Evolutionary conservation across 805 yeast species (phyloP).

Genomic region (Wickerhamiella cacticola): DNA sequence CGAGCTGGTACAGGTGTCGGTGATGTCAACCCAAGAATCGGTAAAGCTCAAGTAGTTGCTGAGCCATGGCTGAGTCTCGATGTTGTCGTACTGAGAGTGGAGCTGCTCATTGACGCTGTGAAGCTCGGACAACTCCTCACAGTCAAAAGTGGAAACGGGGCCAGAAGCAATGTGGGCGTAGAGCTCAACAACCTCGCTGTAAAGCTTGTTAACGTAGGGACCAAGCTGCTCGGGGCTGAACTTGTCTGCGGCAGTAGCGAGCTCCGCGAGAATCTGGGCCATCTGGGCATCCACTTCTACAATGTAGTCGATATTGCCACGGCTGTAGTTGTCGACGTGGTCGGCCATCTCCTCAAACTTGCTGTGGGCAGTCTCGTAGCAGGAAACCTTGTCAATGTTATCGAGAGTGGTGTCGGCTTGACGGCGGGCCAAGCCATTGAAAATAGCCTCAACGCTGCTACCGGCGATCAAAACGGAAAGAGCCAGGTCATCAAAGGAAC

Average conservation of each 20-base stretch:
- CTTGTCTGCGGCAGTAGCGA: neutral
- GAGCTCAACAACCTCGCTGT: neutral
- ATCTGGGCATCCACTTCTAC: neutral
- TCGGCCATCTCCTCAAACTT: neutral
- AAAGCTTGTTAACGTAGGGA: neutral
- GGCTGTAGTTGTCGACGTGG: neutral
- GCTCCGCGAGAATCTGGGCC: neutral
- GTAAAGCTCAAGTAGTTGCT: neutral
- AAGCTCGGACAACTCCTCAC: neutral
- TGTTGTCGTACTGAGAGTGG: neutral
- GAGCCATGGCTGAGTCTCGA: neutral
- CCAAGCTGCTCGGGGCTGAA: neutral
- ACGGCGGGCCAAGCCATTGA: neutral
- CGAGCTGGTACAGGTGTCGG: neutral
- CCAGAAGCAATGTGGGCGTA: neutral
- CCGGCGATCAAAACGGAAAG: neutral
- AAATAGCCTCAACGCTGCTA: neutral
- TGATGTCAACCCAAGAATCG: neutral
- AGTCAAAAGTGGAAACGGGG: neutral
- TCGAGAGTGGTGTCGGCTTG: neutral
- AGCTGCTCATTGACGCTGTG: neutral
- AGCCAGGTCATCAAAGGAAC: neutral
- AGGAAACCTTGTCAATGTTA: neutral
- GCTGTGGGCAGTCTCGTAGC: neutral
- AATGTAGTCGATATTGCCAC: neutral